These are phyloP conservation scores for Penicillium sp. DNA, from an alignment of 2,329 filamentous ascomycete species.

Conservation along the genomic window DNA sequence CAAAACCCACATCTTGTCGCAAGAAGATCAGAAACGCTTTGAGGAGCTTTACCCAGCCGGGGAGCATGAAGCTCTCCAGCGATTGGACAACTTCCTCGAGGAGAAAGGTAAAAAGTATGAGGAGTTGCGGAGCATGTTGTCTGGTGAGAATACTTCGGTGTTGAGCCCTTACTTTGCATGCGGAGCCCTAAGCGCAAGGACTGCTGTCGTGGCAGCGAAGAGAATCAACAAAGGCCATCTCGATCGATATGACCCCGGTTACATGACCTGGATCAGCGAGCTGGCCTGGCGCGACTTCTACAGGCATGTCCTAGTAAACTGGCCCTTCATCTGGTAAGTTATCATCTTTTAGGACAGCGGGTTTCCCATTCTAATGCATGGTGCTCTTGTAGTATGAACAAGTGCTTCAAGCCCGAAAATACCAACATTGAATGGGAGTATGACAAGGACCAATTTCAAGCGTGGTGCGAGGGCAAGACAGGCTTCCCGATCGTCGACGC, in stretches of 20 bases:
- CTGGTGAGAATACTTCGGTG: conserved; percentile 62
- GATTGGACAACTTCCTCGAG: conserved; percentile 67
- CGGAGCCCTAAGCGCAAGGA: conserved; percentile 67
- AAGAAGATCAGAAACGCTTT: conserved; percentile 60
- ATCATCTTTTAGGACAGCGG: not conserved
- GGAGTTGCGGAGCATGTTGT: conserved; percentile 65
- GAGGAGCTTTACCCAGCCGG: conserved; percentile 69
- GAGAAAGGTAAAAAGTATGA: conserved; percentile 64
- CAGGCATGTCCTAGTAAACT: conserved; percentile 77
- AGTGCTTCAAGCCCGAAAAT: conserved; percentile 80
- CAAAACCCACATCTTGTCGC: conserved; percentile 59
- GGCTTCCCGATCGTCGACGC: conserved; percentile 84
- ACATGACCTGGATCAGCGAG: conserved; percentile 75
- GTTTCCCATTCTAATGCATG: conserved; percentile 1
- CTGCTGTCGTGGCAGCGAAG: conserved; percentile 63
- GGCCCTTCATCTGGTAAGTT: conserved; percentile 65
- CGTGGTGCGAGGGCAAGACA: conserved; percentile 73
- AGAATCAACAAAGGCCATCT: conserved; percentile 63
- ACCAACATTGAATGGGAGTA: conserved; percentile 82
- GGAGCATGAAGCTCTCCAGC: conserved; percentile 66
- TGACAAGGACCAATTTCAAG: conserved; percentile 64
- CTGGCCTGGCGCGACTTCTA: conserved; percentile 88
- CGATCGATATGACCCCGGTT: conserved; percentile 64
- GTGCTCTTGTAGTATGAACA: conserved; percentile 58
- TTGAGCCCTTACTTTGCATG: conserved; percentile 72